Evolutionary conservation across 2,329 filamentous ascomycete species (phyloP), one percentile per base, ranked within the genome.

Genomic region (Clarireedia hainanense): DNA sequence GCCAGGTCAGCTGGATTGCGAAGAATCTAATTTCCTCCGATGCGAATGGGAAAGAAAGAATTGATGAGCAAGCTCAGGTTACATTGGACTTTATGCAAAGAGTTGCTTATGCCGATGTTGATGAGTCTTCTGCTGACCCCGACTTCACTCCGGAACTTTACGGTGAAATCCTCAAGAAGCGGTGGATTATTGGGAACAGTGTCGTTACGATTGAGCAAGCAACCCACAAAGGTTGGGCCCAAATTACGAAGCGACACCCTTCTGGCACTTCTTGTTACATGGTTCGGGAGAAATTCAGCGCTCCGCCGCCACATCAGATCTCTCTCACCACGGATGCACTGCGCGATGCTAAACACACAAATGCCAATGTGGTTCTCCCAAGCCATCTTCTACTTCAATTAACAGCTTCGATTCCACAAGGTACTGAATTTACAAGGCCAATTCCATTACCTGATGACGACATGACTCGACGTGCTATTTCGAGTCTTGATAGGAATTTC

Each of bases 81-180:
- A 94, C 94, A 7, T 84, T 97, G 54, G 94, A 99, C 70, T 90
- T 97, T 71, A 91, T 96, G 86, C 90, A 94, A 68, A 80, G 91
- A 65, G 87, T 91, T 17, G 84, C 90, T 1, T 96, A 86, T 68
- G 89, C 90, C 0, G 89, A 96, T 68, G 80, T 89, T 36, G 88
- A 91, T 59, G 89, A 95, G 66, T 90, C 86, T 6, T 76, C 76
- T 1, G 78, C 81, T 14, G 82, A 88, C 57, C 77, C 80, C 1
- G 74, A 79, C n/a, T 90, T 89, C 64, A 85, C 80, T 0, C 71
- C 79, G 47, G 77, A 81, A 34, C 74, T 77, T 9, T 87, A 87
- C 68, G 86, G 85, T 6, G 79, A 84, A 64, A 82, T 88, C 52
- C 72, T 78, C 58, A 83, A 81, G 65, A 85, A 83, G 67, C 79